phyloP scores from a whole-genome alignment of 2,329 filamentous ascomycete species.

The Aspergillus aculeatinus region DNA sequence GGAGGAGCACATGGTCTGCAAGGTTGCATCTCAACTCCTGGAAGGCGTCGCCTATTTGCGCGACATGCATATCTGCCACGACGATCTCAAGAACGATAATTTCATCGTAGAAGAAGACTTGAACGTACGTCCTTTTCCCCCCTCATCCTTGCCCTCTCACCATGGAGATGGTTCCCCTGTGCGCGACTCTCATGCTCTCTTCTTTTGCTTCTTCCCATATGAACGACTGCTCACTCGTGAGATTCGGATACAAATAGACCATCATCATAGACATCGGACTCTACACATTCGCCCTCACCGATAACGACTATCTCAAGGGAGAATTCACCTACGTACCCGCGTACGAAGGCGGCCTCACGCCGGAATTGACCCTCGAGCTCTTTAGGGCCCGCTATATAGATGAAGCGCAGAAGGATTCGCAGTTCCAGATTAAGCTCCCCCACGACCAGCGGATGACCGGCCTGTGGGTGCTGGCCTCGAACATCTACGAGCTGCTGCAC shows the following conservation, averaged over 20 bases:
- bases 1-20: conserved; percentile 28
- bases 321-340: background rate
- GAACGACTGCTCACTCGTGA: no score
- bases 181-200: no score
- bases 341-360: background rate
- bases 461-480: conserved; percentile 30
- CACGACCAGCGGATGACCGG: conserved; percentile 21
- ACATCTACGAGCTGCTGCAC: conserved; percentile 33
- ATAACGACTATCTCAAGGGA: background rate
- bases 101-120: conserved; percentile 26
- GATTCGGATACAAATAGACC: background rate
- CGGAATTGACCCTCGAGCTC: background rate
- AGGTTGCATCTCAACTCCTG: conserved; percentile 31
- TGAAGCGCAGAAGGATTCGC: no score
- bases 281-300: background rate
- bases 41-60: conserved; percentile 29
- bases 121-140: background rate
- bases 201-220: no score
- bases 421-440: background rate
- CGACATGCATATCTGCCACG: conserved; percentile 30
- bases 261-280: background rate
- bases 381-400: background rate
- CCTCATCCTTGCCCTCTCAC: no score
- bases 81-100: conserved; percentile 31
- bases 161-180: no score